Percentiles rank a stretch among this genome's conserved stretches.
These are phyloP conservation scores for Elsinoe ampelina DNA, from an alignment of 2,329 filamentous ascomycete species.

Conservation along the genomic window DNA sequence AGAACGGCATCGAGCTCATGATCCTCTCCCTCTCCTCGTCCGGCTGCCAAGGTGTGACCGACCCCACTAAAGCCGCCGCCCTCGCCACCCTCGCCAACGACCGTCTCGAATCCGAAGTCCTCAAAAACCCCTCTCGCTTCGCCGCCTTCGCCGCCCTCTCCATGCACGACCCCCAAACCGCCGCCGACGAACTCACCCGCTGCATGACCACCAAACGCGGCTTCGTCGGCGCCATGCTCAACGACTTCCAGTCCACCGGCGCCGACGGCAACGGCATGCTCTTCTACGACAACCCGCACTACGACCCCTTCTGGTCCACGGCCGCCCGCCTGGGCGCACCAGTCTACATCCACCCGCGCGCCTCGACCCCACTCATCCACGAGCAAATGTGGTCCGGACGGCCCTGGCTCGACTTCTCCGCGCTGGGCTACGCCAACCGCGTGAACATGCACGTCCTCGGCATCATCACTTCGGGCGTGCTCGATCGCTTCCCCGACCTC, in stretches of 20 bases:
- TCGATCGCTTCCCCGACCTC: constrained; percentile 45
- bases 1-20: constrained; percentile 26
- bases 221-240: constrained; percentile 30
- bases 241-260: constrained; percentile 23
- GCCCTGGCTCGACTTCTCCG: constrained; percentile 33
- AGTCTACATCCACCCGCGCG: constrained; percentile 43
- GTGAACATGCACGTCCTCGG: constrained; percentile 41
- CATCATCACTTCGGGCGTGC: constrained; percentile 45
- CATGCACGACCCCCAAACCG: constrained; percentile 24
- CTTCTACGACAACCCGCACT: constrained; percentile 26
- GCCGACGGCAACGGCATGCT: constrained; percentile 21
- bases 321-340: constrained; percentile 40
- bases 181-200: constrained; percentile 26
- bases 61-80: constrained; percentile 22
- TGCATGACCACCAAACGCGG: constrained; percentile 24
- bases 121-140: constrained; percentile 23
- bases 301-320: constrained; percentile 24
- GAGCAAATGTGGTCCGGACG: constrained; percentile 31
- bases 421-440: constrained; percentile 46
- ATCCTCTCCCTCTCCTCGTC: constrained; percentile 23
- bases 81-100: constrained; percentile 24
- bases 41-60: constrained; percentile 24
- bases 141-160: constrained; percentile 29
- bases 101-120: constrained; percentile 25
- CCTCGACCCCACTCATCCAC: constrained; percentile 26